Conservation (phyloP, 495 filamentous ascomycete species). For the Hypoxylon perforatum region DNA sequence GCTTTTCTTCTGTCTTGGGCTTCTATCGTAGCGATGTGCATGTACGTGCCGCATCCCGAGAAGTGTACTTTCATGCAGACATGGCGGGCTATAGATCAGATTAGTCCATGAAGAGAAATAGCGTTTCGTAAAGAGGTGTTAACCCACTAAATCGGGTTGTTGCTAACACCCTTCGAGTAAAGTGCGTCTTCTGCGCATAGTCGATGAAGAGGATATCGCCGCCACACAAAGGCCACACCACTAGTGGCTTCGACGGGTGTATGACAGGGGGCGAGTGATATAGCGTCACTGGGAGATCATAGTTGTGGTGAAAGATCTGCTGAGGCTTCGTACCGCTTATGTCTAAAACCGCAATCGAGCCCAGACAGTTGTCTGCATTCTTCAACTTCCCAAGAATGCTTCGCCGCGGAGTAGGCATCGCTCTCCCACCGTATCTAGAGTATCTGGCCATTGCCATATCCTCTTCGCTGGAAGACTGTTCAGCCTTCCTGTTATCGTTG, state of each 20-base stretch:
- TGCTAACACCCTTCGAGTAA: conserved; percentile 1
- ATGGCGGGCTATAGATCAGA: neutral
- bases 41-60: conserved; percentile 1
- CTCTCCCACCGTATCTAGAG: neutral
- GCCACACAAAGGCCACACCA: conserved; percentile 9
- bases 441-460: neutral
- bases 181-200: neutral
- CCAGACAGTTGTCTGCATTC: neutral
- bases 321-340: neutral
- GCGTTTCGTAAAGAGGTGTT: neutral
- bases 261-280: conserved; percentile 10
- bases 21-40: conserved; percentile 11
- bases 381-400: neutral
- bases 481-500: neutral
- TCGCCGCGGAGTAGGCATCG: neutral
- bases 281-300: conserved; percentile 4
- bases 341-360: conserved; percentile 2
- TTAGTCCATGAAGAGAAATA: neutral
- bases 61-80: conserved; percentile 10
- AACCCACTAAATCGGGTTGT: conserved; percentile 5
- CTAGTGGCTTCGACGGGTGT: neutral
- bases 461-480: neutral
- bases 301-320: conserved; percentile 1
- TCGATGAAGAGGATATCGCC: conserved; percentile 10
- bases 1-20: conserved; percentile 3